Percentiles rank a stretch among this genome's conserved stretches.
These are phyloP conservation scores for Chaetothyriales sp. DNA, from an alignment of 2,329 filamentous ascomycete genomes.

Conservation along the genomic window DNA sequence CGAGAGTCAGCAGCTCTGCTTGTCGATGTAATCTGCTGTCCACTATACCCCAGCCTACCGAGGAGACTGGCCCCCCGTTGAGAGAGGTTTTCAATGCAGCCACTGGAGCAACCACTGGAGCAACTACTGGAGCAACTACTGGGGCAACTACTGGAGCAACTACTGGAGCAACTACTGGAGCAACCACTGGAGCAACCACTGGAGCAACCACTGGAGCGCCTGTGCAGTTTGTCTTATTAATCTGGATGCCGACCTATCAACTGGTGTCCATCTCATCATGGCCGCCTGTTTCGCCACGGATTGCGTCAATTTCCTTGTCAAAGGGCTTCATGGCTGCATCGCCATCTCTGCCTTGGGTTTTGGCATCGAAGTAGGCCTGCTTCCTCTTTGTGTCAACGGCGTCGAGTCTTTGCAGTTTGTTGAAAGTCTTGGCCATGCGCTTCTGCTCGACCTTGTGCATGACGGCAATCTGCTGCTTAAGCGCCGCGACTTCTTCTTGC, in stretches of 20 bases:
- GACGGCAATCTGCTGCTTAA: slow-evolving; percentile 23
- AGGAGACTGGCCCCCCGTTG: background rate
- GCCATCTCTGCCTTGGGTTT: slow-evolving; percentile 30
- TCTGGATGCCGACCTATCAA: background rate
- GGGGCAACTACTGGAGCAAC: background rate
- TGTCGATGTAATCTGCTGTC: slow-evolving; percentile 14
- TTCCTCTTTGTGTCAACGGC: slow-evolving; percentile 27
- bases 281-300: background rate
- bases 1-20: slow-evolving; percentile 34
- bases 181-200: background rate
- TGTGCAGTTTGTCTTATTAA: background rate
- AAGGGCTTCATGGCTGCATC: slow-evolving; percentile 14
- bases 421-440: slow-evolving; percentile 25
- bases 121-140: background rate
- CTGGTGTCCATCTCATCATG: background rate
- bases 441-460: slow-evolving; percentile 26
- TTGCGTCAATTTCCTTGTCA: background rate
- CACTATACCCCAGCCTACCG: background rate
- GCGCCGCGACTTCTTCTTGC: slow-evolving; percentile 26
- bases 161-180: background rate
- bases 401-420: slow-evolving; percentile 26
- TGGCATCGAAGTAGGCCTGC: slow-evolving; percentile 32
- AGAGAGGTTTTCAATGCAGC: background rate
- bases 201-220: too few relatives aligned
- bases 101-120: background rate